phyloP scores from a whole-genome alignment of 768 basidiomycete genomes.

The Boletus subcaerulescens region DNA sequence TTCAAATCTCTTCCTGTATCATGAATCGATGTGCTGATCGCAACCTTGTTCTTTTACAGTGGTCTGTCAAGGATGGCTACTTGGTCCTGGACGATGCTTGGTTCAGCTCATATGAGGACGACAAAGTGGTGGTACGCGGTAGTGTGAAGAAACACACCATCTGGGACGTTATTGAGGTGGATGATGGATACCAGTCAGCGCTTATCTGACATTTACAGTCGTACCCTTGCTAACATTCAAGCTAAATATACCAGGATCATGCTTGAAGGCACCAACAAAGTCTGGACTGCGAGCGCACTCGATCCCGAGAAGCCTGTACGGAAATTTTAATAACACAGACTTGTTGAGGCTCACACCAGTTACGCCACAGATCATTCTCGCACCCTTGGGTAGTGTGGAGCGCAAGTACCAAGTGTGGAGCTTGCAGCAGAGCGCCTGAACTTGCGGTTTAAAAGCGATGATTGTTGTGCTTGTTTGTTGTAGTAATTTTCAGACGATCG shows the following conservation, averaged over 20 bases:
- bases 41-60: not conserved
- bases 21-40: not conserved
- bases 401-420: too few species aligned
- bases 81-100: not conserved
- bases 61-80: not conserved
- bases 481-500: too few species aligned
- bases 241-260: not conserved
- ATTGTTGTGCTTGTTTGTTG: too few species aligned
- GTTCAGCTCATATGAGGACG: not conserved
- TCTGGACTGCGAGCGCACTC: too few species aligned
- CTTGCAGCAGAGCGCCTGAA: too few species aligned
- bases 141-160: not conserved
- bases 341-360: slow-evolving; percentile 1
- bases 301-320: not conserved
- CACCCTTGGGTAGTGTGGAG: too few species aligned
- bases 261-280: too few species aligned
- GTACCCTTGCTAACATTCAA: not conserved
- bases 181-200: not conserved
- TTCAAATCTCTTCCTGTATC: not conserved
- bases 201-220: not conserved
- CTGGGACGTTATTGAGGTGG: too few species aligned
- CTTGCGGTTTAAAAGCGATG: too few species aligned
- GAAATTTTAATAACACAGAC: not conserved
- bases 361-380: not conserved
- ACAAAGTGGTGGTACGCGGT: not conserved